Conservation (phyloP, 2,329 filamentous ascomycete genomes). For the Aspergillus glaucus region DNA sequence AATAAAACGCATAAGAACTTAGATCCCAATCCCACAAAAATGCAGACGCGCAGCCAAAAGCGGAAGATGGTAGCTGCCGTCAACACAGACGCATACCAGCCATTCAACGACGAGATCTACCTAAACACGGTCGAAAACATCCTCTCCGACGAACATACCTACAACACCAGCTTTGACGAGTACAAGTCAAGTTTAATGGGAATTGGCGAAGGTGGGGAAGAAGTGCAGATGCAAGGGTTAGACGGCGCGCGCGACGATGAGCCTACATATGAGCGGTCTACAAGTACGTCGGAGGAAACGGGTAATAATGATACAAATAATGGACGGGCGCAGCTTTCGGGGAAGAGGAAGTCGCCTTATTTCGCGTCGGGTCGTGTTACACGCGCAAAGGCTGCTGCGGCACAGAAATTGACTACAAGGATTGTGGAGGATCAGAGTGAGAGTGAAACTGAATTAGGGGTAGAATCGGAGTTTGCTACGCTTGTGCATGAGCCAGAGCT, state of each 20-base stretch:
- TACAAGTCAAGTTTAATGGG: neutral
- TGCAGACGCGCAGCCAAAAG: neutral
- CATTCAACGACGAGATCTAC: slow-evolving; percentile 13
- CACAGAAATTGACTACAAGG: slow-evolving; percentile 2
- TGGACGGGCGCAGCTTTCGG: slow-evolving; percentile 1
- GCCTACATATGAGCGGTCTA: too few relatives aligned
- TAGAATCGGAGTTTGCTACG: too few relatives aligned
- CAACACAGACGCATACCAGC: slow-evolving; percentile 14
- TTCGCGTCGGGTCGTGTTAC: neutral
- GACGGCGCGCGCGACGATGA: too few relatives aligned
- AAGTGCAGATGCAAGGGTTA: too few relatives aligned
- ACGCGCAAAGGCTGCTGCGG: neutral
- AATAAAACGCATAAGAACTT: neutral
- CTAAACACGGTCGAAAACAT: slow-evolving; percentile 17
- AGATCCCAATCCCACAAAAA: neutral
- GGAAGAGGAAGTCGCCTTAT: slow-evolving; percentile 5
- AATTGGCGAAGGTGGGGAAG: too few relatives aligned
- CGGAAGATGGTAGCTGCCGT: slow-evolving; percentile 1
- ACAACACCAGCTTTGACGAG: slow-evolving; percentile 12
- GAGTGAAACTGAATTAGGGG: neutral
- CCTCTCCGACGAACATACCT: slow-evolving; percentile 18
- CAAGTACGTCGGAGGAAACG: neutral
- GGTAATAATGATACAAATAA: neutral
- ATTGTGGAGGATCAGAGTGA: neutral
- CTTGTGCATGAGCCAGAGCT: neutral